Evolutionary conservation across 1,284 basidiomycete species (phyloP).

Genomic region (Austroboletus niveus): DNA sequence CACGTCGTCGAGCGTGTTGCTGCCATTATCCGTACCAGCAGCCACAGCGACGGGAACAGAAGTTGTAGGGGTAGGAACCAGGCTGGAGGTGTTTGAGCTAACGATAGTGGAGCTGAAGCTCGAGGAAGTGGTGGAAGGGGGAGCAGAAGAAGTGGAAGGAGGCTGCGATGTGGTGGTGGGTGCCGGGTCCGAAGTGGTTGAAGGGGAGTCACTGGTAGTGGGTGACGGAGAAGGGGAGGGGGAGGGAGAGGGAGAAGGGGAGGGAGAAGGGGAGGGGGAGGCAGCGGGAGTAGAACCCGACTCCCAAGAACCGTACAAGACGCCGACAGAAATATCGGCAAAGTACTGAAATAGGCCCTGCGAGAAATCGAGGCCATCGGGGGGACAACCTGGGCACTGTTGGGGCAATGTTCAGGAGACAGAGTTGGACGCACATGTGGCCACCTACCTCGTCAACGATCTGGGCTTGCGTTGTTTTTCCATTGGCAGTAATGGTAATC

Average conservation of each 20-base stretch:
- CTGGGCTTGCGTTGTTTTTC: slow-evolving; percentile 48
- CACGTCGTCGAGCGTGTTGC: slow-evolving; percentile 12
- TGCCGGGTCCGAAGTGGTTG: slow-evolving; percentile 12
- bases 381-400: slow-evolving; percentile 55
- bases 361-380: slow-evolving; percentile 27
- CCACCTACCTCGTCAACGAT: slow-evolving; percentile 53
- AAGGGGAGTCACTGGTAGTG: slow-evolving; percentile 9
- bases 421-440: neutral
- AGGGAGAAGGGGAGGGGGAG: slow-evolving; percentile 13
- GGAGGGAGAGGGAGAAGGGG: slow-evolving; percentile 18
- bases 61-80: slow-evolving; percentile 19
- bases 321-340: slow-evolving; percentile 36
- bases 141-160: slow-evolving; percentile 22
- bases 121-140: slow-evolving; percentile 14
- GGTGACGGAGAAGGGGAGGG: slow-evolving; percentile 16
- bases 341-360: slow-evolving; percentile 53
- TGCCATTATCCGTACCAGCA: slow-evolving; percentile 3
- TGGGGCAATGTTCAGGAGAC: neutral
- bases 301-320: slow-evolving; percentile 43
- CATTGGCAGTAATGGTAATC: slow-evolving; percentile 55
- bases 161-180: slow-evolving; percentile 29
- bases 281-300: slow-evolving; percentile 28
- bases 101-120: slow-evolving; percentile 16
- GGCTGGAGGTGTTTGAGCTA: slow-evolving; percentile 10
- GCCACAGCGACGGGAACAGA: slow-evolving; percentile 7